A percentile compares a stretch with the other conserved stretches of the same genome.
phyloP scores from a whole-genome alignment of 73 alveolate species.

The Paramecium octaurelia region DNA sequence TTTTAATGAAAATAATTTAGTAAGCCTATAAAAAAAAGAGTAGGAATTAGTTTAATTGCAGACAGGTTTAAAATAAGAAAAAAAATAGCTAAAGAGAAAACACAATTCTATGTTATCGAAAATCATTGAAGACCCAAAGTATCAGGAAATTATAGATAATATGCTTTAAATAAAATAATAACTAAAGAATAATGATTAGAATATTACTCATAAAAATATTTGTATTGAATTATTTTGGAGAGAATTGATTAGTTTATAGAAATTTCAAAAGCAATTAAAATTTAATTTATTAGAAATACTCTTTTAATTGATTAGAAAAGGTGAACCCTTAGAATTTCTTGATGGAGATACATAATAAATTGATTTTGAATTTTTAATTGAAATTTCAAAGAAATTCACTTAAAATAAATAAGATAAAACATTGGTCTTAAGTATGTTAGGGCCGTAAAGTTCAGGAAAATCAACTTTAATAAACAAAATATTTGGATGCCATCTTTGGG shows the following conservation, averaged over 20 bases:
- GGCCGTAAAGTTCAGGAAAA: constrained; percentile 66
- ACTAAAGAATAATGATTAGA: too few species aligned
- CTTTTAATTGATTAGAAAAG: constrained; percentile 11
- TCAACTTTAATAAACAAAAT: constrained; percentile 55
- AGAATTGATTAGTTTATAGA: too few species aligned
- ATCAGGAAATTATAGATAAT: too few species aligned
- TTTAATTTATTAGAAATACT: too few species aligned
- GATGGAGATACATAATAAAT: constrained; percentile 56
- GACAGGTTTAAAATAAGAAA: too few species aligned
- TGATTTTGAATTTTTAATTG: not conserved
- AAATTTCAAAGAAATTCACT: not conserved
- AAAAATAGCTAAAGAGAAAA: too few species aligned
- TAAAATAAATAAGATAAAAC: not conserved
- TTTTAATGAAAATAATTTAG: not conserved
- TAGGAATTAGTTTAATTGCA: too few species aligned
- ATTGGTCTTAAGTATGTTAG: constrained; percentile 39
- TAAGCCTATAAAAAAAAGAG: too few species aligned
- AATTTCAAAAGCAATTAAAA: not conserved
- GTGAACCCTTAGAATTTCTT: constrained; percentile 59
- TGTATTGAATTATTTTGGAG: constrained; percentile 32
- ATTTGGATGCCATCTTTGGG: constrained; percentile 62
- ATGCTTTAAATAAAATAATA: not conserved
- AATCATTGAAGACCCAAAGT: too few species aligned
- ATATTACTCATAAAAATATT: too few species aligned
- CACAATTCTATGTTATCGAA: too few species aligned